Conservation (phyloP, 306 rosid genomes). For the Cicer bijugum region DNA sequence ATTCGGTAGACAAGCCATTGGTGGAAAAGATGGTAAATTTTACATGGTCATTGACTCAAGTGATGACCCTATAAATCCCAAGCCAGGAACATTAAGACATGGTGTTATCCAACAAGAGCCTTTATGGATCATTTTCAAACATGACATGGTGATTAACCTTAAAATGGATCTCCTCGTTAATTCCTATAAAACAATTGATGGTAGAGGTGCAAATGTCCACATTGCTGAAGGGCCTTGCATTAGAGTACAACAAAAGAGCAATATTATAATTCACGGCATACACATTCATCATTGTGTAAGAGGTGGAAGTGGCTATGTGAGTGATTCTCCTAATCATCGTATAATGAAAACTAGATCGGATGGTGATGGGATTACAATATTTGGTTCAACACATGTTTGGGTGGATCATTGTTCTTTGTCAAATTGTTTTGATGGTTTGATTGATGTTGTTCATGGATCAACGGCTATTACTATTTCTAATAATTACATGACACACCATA, state of each 20-base stretch:
- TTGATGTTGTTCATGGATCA: slow-evolving; percentile 64
- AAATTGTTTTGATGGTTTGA: slow-evolving; percentile 70
- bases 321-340: slow-evolving; percentile 63
- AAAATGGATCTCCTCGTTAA: slow-evolving; percentile 71
- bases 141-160: slow-evolving; percentile 72
- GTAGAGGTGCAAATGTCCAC: slow-evolving; percentile 76
- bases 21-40: slow-evolving; percentile 69
- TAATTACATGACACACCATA: slow-evolving; percentile 77
- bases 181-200: slow-evolving; percentile 85
- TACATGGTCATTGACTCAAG: slow-evolving; percentile 71
- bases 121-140: slow-evolving; percentile 76
- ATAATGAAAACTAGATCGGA: slow-evolving; percentile 67
- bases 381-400: slow-evolving; percentile 71
- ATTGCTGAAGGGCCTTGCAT: slow-evolving; percentile 83
- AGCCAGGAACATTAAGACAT: slow-evolving; percentile 69
- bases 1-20: slow-evolving; percentile 75
- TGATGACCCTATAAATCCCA: slow-evolving; percentile 67
- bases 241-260: slow-evolving; percentile 61
- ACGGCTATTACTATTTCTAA: slow-evolving; percentile 72
- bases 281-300: slow-evolving; percentile 73
- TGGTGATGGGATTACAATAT: slow-evolving; percentile 75
- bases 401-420: slow-evolving; percentile 75
- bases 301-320: slow-evolving; percentile 70
- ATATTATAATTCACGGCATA: slow-evolving; percentile 75
- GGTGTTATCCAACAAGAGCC: slow-evolving; percentile 77